Evolutionary conservation across 2,329 filamentous ascomycete species (phyloP), one percentile per base, ranked within the genome.

Genomic region (Fusarium sp.): DNA sequence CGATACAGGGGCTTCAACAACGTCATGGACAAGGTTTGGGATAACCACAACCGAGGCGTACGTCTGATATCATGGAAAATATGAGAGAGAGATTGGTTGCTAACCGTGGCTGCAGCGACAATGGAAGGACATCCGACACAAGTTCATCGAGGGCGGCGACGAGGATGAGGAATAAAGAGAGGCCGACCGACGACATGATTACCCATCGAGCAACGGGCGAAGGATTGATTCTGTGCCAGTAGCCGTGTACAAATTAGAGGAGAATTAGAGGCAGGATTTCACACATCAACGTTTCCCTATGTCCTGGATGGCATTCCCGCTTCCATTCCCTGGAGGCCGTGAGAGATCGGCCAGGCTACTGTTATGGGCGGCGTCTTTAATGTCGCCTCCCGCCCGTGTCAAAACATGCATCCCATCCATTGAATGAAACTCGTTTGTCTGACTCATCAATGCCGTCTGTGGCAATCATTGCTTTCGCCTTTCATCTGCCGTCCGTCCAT

Each of bases 81-180:
- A 37, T 39, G 31, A 50, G 33, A 56, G 58, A 57, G 33, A 54
- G 56, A 56, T 33, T 43, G 58, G 60, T 59, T 76, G 74, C 82
- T 84, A 78, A 83, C 74, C 11, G 48, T 24, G 45, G 62, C 59
- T 24, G 33, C 76, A 98, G 96, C 95, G 96, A 82, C 96, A 98
- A 97, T 98, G 97, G 97, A 98, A 98, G 91, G 97, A 99, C 85
- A 98, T 99, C 88, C 96, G 97, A 87, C 87, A 92, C 85, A 92
- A 90, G 86, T 99, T 98, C 85, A 85, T 97, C 81, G 86, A 94
- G 86, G 88, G 88, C 69, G 90, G 88, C 66, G 92, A 93, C 76
- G 84, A 86, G 78, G 81, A 78, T 68, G 77, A 74, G 71, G 72
- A 76, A 77, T 71, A 76, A 52, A 52, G 64, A 68, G 61, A 57